phyloP scores from a whole-genome alignment of 2,329 filamentous ascomycete genomes.

The Trichoderma gracile region DNA sequence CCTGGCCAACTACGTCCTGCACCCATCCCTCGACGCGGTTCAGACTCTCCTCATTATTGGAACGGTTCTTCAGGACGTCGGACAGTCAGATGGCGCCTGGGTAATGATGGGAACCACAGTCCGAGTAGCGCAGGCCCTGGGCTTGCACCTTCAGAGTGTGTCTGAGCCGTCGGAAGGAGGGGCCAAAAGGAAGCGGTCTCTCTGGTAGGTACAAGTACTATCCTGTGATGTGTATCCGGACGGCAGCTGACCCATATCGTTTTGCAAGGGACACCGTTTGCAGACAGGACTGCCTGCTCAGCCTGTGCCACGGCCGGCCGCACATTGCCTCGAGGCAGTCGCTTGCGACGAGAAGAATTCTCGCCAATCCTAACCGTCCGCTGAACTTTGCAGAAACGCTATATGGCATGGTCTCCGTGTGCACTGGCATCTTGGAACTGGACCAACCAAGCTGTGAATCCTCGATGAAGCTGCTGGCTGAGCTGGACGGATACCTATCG shows the following conservation, averaged over 20 bases:
- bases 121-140: conserved; percentile 20
- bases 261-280: conserved; percentile 6
- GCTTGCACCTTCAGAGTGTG: conserved; percentile 1
- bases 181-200: background rate
- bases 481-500: conserved; percentile 16
- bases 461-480: conserved; percentile 1
- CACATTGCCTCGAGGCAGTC: conserved; percentile 8
- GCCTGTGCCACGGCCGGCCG: conserved; percentile 20
- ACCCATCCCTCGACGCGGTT: conserved; percentile 10
- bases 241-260: background rate
- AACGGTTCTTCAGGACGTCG: conserved; percentile 19
- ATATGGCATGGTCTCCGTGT: background rate
- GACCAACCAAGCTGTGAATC: conserved; percentile 1
- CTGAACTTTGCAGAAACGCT: background rate
- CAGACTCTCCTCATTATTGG: conserved; percentile 21
- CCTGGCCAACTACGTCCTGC: conserved; percentile 17
- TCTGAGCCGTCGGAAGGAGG: background rate
- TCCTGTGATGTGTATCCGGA: background rate
- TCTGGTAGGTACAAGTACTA: background rate
- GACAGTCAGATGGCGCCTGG: conserved; percentile 22
- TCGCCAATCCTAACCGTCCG: background rate
- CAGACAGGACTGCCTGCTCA: conserved; percentile 20
- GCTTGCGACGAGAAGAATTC: background rate
- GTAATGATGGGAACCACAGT: conserved; percentile 21
- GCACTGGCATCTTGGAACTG: background rate